These are phyloP conservation scores for Psidium friedrichsthalianum DNA, from an alignment of 345 rosid genomes.

Conservation along the genomic window DNA sequence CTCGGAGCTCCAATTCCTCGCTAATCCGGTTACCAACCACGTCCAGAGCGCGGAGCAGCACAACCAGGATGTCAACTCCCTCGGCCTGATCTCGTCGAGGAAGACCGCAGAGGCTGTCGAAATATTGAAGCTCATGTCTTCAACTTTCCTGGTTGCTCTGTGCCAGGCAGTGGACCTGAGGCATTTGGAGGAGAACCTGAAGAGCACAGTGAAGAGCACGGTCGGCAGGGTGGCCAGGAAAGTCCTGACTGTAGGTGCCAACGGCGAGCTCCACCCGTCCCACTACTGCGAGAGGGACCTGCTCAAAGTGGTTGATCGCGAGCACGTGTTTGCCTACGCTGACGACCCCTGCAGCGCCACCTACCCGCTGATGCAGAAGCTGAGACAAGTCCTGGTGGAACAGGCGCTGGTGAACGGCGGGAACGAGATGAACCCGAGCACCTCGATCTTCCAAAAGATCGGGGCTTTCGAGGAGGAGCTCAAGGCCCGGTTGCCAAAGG, in stretches of 20 bases:
- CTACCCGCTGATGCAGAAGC: conserved; percentile 13
- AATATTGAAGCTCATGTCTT: conserved; percentile 18
- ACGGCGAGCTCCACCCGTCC: conserved; percentile 13
- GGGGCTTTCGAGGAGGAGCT: conserved; percentile 16
- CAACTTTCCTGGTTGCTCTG: conserved; percentile 14
- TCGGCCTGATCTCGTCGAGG: conserved; percentile 12
- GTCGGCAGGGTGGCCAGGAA: conserved; percentile 8
- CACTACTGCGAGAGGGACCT: conserved; percentile 12
- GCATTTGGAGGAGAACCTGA: conserved; percentile 20
- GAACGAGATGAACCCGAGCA: background rate
- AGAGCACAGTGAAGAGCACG: conserved; percentile 4
- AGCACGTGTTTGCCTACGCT: conserved; percentile 2
- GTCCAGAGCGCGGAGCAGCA: too few relatives aligned
- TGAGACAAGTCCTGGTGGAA: conserved; percentile 17
- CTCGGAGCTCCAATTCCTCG: too few relatives aligned
- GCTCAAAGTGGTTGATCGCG: conserved; percentile 3
- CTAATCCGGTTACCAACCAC: too few relatives aligned
- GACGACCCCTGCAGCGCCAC: conserved; percentile 17
- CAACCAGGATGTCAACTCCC: too few relatives aligned
- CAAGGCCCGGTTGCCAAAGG: conserved; percentile 7
- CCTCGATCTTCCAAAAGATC: conserved; percentile 14
- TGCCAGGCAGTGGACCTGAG: conserved; percentile 16
- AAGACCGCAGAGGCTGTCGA: conserved; percentile 16
- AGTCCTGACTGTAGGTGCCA: background rate
- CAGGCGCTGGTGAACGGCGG: conserved; percentile 3